Percentiles rank a stretch among this genome's conserved stretches.
phyloP scores from a whole-genome alignment of 331 rosid genomes.

The Quercus tomentella region DNA sequence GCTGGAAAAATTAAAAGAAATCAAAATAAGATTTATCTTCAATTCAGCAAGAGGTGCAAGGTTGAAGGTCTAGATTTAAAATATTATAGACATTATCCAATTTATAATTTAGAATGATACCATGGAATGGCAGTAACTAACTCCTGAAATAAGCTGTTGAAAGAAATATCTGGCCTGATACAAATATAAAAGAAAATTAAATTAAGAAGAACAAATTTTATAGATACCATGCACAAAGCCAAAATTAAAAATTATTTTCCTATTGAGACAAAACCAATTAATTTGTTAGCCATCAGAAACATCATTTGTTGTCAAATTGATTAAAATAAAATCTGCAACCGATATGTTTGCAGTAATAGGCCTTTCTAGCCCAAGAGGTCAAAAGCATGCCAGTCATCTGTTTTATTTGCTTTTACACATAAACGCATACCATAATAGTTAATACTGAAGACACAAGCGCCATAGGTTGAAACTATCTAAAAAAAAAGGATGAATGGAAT shows the following conservation, averaged over 20 bases:
- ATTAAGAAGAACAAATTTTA: not conserved
- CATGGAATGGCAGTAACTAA: slow-evolving; percentile 94
- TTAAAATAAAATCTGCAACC: too few species aligned
- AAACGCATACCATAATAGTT: not conserved
- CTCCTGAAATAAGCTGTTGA: slow-evolving; percentile 94
- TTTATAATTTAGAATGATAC: slow-evolving; percentile 29
- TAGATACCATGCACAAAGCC: not conserved
- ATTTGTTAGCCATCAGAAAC: too few species aligned
- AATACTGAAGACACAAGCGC: not conserved
- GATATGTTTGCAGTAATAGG: not conserved
- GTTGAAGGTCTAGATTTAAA: not conserved
- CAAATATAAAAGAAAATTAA: not conserved
- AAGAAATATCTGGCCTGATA: slow-evolving; percentile 83
- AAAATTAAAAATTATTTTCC: not conserved
- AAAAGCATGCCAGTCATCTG: not conserved
- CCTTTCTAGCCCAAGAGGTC: not conserved
- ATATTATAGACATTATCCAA: not conserved
- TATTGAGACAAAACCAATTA: too few species aligned
- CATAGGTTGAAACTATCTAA: too few species aligned
- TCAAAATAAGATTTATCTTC: not conserved
- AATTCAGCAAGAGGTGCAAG: not conserved
- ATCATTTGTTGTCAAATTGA: too few species aligned
- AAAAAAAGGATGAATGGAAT: not conserved
- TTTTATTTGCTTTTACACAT: not conserved
- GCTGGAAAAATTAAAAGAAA: slow-evolving; percentile 36